Conservation (phyloP, 1,139 yeast genomes). For the Yamadazyma songkhlaensis region DNA sequence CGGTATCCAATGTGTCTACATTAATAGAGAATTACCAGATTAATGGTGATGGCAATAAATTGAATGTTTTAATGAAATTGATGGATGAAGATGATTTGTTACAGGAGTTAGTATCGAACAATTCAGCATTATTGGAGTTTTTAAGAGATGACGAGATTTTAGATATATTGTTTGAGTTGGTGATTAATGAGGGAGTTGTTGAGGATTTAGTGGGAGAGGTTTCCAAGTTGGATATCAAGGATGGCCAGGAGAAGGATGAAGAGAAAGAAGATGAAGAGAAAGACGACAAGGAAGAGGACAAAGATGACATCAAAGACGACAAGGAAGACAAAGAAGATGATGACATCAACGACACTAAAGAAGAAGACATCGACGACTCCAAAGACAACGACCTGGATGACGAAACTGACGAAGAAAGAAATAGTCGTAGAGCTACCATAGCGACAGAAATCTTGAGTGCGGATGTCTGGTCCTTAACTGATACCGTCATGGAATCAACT, state of each 20-base stretch:
- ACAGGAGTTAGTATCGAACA: conserved; percentile 81
- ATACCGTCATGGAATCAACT: conserved; percentile 79
- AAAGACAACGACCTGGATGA: conserved; percentile 23
- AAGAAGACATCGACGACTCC: conserved; percentile 23
- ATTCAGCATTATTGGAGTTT: conserved; percentile 77
- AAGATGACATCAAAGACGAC: conserved; percentile 10
- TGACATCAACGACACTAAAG: conserved; percentile 12
- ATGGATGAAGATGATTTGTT: conserved; percentile 84
- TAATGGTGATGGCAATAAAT: conserved; percentile 19
- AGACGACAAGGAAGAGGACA: conserved; percentile 14
- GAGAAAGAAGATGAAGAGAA: conserved; percentile 9
- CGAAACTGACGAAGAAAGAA: conserved; percentile 50
- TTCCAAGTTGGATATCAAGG: conserved; percentile 12
- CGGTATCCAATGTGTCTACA: conserved; percentile 70
- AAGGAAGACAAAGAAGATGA: conserved; percentile 13
- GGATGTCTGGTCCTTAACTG: conserved; percentile 94
- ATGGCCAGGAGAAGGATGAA: conserved; percentile 13
- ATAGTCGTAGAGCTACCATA: conserved; percentile 72
- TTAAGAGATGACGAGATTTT: conserved; percentile 72
- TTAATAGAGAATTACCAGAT: conserved; percentile 56
- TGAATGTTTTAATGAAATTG: conserved; percentile 53
- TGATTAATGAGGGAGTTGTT: conserved; percentile 46
- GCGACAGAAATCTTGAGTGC: conserved; percentile 90
- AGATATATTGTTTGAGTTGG: conserved; percentile 61
- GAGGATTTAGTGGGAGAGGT: conserved; percentile 12